phyloP scores from a whole-genome alignment of 169 alveolate genomes.

The Cryptosporidium sp. region DNA sequence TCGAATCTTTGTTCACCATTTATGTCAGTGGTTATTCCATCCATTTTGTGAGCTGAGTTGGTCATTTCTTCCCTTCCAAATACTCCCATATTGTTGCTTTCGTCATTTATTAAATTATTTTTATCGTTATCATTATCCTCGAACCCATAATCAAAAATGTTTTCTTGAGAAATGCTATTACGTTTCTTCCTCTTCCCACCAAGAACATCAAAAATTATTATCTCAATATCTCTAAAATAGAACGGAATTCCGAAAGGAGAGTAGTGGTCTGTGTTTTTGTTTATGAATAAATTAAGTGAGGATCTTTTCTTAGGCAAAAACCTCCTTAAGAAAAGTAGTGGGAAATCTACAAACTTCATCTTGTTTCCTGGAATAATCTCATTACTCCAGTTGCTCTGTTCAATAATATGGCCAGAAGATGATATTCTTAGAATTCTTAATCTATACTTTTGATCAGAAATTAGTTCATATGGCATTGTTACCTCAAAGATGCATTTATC shows the following conservation, averaged over 20 bases:
- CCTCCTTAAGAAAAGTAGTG: slow-evolving; percentile 75
- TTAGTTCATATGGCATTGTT: slow-evolving; percentile 54
- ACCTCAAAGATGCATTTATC: slow-evolving; percentile 73
- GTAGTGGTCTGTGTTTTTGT: slow-evolving; percentile 76
- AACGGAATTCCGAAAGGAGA: slow-evolving; percentile 79
- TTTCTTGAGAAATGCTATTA: not conserved
- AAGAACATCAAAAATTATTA: slow-evolving; percentile 77
- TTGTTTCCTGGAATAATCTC: slow-evolving; percentile 78
- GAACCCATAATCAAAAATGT: slow-evolving; percentile 6
- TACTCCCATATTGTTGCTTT: not conserved
- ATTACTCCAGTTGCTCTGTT: slow-evolving; percentile 77
- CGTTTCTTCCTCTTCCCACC: slow-evolving; percentile 64
- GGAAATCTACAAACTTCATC: slow-evolving; percentile 77
- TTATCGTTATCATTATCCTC: slow-evolving; percentile 5
- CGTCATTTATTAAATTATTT: no score
- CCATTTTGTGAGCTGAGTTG: not conserved
- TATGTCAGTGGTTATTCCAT: not conserved
- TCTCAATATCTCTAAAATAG: slow-evolving; percentile 75
- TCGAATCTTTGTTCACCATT: not conserved
- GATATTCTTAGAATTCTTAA: slow-evolving; percentile 49
- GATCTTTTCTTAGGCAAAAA: slow-evolving; percentile 77
- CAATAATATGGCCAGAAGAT: slow-evolving; percentile 53
- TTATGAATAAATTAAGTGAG: slow-evolving; percentile 78
- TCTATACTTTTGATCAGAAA: slow-evolving; percentile 48
- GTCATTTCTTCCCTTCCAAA: not conserved